A percentile compares a stretch with the other conserved stretches of the same genome.
phyloP scores from a whole-genome alignment of 2,329 filamentous ascomycete genomes.

The Epichloe sibirici region DNA sequence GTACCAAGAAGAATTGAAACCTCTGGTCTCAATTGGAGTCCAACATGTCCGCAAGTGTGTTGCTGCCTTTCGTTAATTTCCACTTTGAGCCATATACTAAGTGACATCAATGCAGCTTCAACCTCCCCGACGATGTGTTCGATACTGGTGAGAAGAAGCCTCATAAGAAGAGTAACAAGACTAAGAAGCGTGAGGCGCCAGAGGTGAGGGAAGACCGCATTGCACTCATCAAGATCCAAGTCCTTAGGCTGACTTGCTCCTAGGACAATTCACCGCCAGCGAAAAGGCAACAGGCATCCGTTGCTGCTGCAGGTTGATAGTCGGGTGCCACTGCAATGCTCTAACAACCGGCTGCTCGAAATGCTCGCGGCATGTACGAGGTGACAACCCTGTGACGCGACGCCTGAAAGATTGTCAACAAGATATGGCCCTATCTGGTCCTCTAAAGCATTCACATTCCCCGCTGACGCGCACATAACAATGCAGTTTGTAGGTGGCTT shows the following conservation, averaged over 20 bases:
- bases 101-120: constrained; percentile 46
- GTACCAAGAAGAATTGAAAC: constrained; percentile 60
- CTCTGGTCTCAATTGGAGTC: constrained; percentile 52
- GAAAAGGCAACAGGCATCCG: constrained; percentile 30
- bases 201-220: constrained; percentile 25
- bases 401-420: not conserved
- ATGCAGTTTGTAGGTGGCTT: constrained; percentile 4
- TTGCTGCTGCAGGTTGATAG: constrained; percentile 26
- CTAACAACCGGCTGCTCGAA: not conserved
- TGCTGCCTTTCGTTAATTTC: not conserved
- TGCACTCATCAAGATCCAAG: constrained; percentile 6
- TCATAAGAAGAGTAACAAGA: constrained; percentile 38
- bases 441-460: not conserved
- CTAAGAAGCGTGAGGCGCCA: constrained; percentile 37
- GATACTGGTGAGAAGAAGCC: constrained; percentile 64
- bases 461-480: constrained; percentile 5
- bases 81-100: not conserved
- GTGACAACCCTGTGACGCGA: not conserved
- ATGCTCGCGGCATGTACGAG: not conserved
- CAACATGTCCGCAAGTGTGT: constrained; percentile 78
- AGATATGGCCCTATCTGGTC: constrained; percentile 3
- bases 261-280: constrained; percentile 27
- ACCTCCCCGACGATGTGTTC: constrained; percentile 85
- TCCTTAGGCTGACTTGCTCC: constrained; percentile 14
- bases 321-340: not conserved